Evolutionary conservation across 768 basidiomycete genomes (phyloP), one percentile per base, ranked within the genome.

Genomic region (Tubosaeta sp.): DNA sequence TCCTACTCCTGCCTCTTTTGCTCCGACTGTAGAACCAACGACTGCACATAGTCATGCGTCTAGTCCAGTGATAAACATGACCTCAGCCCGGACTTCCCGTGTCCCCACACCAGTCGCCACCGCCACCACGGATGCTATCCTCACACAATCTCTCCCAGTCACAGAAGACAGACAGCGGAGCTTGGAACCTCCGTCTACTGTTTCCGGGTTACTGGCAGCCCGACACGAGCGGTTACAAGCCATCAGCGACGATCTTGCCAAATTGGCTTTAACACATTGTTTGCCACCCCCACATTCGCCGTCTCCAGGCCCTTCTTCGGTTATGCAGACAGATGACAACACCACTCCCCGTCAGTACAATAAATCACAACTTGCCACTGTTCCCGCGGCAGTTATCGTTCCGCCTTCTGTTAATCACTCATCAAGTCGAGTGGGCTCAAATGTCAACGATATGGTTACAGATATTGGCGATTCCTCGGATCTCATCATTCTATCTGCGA

Each of bases 151-250:
- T 16, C 11, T 26, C 14, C 16, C 29, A n/a, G 44, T 8, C 11
- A 19, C 22, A 10, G 53, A 55, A 14, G 22, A 17, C 22, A 19
- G 27, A 16, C 11, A 38, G 29, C 55, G 6, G 39, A 55, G 50
- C 25, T 8, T 43, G 19, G 50, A 42, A 5, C 54, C 43, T 14
- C 34, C 53, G 10, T 44, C 51, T 17, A 3, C 46, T 1, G 2
- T n/a, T 19, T 7, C 45, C 5, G 55, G 61, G 46, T 47, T 56
- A 10, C 48, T 59, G 44, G 43, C 32, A 16, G 27, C 34, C 11
- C 52, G 44, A 42, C 57, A 58, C 37, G 52, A 46, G 22, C 63
- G 51, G 26, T 46, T 67, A 29, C 54, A 53, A 29, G 50, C 50
- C 26, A 59, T 61, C 17, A 54, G 43, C 14, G 19, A 47, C 16